Evolutionary conservation across 2,329 filamentous ascomycete species (phyloP), one percentile per base, ranked within the genome.

Genomic region (Stromatinia cepivora): DNA sequence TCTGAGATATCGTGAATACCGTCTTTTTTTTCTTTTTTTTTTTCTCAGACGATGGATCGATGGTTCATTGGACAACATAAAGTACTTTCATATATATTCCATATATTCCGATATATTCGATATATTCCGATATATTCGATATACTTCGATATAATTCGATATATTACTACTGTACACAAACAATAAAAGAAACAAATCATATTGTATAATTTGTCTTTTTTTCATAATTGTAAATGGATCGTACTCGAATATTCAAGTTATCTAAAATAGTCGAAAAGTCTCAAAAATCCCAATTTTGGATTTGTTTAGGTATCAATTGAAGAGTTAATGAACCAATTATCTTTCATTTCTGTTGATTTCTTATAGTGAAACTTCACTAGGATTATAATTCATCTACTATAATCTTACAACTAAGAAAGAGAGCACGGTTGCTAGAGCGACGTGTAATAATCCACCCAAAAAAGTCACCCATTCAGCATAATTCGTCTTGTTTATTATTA

Each of bases 401-500:
- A 39, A 39, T 39, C 36, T 10, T 42, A 42, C 39, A 42, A 42
- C 6, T 42, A 50, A 28, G 42, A 42, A 66, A 66, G 15, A 50
- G 52, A 66, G 63, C 63, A 56, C 63, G 36, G 63, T 66, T 66
- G 63, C 63, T n/a, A 46, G 63, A 66, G 63, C 63, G 50, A 66
- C 63, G 50, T n/a, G 36, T 45, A 4, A 22, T 9, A 39, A 34
- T 58, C 56, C 56, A 42, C 56, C 56, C 20, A 25, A 39, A 58
- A 42, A 58, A 50, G 48, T 50, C 22, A 25, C 20, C 25, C 25
- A 39, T 34, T 20, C 39, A 42, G 39, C 39, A 54, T 17, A 31
- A 54, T 31, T 31, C 25, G 7, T 48, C 17, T 48, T 48, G 46
- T 48, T 48, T 48, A 31, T 54, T 54, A 31, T 54, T 54, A 22